phyloP scores from a whole-genome alignment of 192 early-diverging fungal genomes.

The Podila epigama region DNA sequence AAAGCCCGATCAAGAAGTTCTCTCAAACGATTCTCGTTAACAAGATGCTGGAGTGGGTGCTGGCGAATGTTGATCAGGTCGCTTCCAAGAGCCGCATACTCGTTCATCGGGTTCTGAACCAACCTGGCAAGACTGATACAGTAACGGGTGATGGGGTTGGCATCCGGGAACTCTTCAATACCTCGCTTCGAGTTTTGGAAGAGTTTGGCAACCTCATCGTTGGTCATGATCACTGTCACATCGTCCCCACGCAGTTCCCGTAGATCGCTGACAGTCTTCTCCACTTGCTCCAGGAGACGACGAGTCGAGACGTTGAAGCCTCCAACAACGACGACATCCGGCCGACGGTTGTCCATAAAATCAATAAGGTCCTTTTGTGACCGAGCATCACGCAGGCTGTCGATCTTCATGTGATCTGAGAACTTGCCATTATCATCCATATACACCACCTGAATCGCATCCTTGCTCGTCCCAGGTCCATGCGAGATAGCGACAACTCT shows the following conservation, averaged over 20 bases:
- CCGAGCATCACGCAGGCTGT: constrained; percentile 58
- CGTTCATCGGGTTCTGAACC: constrained; percentile 84
- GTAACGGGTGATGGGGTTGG: constrained; percentile 79
- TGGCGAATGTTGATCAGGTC: constrained; percentile 71
- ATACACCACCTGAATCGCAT: constrained; percentile 67
- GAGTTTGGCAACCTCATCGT: constrained; percentile 89
- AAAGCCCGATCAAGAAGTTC: constrained; percentile 82
- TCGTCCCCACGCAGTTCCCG: constrained; percentile 56
- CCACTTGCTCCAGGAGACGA: constrained; percentile 74
- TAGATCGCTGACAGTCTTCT: constrained; percentile 61
- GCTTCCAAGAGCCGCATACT: constrained; percentile 79
- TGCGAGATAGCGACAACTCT: constrained; percentile 74
- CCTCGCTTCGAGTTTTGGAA: constrained; percentile 81
- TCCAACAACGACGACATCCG: constrained; percentile 83
- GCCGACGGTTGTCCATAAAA: constrained; percentile 64
- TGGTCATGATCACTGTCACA: constrained; percentile 72
- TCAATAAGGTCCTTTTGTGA: constrained; percentile 59
- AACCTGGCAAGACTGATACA: constrained; percentile 84
- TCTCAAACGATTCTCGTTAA: constrained; percentile 68
- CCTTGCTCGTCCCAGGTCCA: constrained; percentile 70
- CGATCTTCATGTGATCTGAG: constrained; percentile 68
- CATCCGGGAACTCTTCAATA: constrained; percentile 73
- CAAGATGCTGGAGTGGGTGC: constrained; percentile 78
- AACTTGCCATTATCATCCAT: constrained; percentile 81
- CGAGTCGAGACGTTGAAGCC: constrained; percentile 81